These are phyloP conservation scores for Beauveria sp. DNA, from an alignment of 2,329 filamentous ascomycete species.

Conservation along the genomic window DNA sequence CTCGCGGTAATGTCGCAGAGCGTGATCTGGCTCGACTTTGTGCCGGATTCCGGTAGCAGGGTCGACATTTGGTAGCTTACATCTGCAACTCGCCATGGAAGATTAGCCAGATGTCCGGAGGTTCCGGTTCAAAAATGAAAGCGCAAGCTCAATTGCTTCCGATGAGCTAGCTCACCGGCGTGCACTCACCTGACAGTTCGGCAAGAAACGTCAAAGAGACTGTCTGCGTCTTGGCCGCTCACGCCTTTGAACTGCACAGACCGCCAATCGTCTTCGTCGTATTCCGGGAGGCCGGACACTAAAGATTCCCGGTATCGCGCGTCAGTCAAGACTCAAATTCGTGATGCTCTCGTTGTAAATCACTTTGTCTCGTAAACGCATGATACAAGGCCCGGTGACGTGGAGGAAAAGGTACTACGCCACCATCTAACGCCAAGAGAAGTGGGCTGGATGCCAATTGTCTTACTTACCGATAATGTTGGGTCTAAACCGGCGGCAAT, in stretches of 20 bases:
- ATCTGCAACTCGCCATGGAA: slow-evolving; percentile 29
- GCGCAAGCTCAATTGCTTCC: not conserved
- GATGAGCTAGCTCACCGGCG: not conserved
- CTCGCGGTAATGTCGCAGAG: slow-evolving; percentile 49
- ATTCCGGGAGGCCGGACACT: slow-evolving; percentile 56
- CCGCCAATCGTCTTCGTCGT: slow-evolving; percentile 65
- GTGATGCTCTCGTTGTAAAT: no score
- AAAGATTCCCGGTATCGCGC: not conserved
- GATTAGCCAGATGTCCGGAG: not conserved
- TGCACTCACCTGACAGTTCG: slow-evolving; percentile 51
- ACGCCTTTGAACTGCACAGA: slow-evolving; percentile 47
- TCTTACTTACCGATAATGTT: slow-evolving; percentile 56
- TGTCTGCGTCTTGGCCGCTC: slow-evolving; percentile 21
- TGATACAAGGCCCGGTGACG: not conserved
- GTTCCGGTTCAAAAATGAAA: not conserved
- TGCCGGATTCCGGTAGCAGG: slow-evolving; percentile 51
- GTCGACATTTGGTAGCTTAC: slow-evolving; percentile 65
- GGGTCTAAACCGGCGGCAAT: slow-evolving; percentile 58
- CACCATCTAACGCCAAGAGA: not conserved
- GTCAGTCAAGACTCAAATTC: not conserved
- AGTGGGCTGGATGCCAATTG: not conserved
- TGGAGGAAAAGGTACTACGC: not conserved
- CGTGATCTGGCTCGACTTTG: slow-evolving; percentile 46
- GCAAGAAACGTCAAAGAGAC: slow-evolving; percentile 48
- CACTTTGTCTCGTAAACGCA: no score